Evolutionary conservation across 1,284 basidiomycete species (phyloP).

Genomic region (Cystobasidium sp.): DNA sequence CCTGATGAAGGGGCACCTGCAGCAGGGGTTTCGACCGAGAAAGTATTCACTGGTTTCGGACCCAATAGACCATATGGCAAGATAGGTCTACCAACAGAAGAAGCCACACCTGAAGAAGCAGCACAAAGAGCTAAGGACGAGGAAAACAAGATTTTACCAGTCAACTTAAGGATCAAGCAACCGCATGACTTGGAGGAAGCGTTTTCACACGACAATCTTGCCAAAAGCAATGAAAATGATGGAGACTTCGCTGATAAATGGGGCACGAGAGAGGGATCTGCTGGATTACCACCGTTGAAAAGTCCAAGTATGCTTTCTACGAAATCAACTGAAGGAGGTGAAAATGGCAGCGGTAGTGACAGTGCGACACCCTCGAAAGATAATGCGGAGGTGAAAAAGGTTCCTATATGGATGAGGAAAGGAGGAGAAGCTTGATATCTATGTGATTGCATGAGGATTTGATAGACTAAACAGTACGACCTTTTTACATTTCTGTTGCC

Average conservation of each 20-base stretch:
- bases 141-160: slow-evolving; percentile 13
- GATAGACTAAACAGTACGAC: no score
- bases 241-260: slow-evolving; percentile 23
- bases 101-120: slow-evolving; percentile 10
- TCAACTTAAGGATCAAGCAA: slow-evolving; percentile 9
- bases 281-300: neutral
- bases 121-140: neutral
- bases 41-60: slow-evolving; percentile 37
- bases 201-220: neutral
- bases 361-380: neutral
- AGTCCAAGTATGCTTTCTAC: slow-evolving; percentile 4
- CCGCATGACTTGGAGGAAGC: neutral
- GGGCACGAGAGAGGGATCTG: slow-evolving; percentile 13
- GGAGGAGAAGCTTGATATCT: slow-evolving; percentile 20
- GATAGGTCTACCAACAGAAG: slow-evolving; percentile 26
- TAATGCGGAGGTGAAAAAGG: slow-evolving; percentile 22
- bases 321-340: neutral
- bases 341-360: neutral
- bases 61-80: slow-evolving; percentile 37
- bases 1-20: neutral
- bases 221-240: neutral
- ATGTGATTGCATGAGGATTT: neutral
- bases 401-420: slow-evolving; percentile 42
- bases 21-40: neutral
- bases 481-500: no score